Conservation (phyloP, 106 monocot species). For the Acorus calamus region DNA sequence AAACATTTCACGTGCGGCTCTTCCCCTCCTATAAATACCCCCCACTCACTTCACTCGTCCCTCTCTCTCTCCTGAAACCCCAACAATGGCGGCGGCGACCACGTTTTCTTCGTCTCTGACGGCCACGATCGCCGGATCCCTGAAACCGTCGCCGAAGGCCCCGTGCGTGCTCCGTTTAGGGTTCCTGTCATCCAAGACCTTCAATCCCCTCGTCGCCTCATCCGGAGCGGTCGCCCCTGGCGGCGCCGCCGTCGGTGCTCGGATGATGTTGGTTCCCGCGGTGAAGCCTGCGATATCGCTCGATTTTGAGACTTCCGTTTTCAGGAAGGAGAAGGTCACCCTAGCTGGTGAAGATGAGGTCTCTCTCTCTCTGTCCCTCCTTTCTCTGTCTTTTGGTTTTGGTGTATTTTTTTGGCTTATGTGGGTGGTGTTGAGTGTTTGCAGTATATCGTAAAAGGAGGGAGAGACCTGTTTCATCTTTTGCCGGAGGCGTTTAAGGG, state of each 20-base stretch:
- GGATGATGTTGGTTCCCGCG: constrained; percentile 39
- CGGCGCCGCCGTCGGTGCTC: constrained; percentile 28
- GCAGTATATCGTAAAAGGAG: constrained; percentile 83
- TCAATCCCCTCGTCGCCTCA: constrained; percentile 5
- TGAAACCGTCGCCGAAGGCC: no score
- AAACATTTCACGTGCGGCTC: no score
- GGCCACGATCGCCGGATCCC: no score
- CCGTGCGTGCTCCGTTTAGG: no score
- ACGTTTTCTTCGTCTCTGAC: no score
- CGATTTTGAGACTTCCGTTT: constrained; percentile 83
- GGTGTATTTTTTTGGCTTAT: not conserved
- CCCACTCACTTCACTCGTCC: no score
- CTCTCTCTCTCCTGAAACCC: no score
- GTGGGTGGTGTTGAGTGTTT: not conserved
- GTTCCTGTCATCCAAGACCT: no score
- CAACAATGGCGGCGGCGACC: no score
- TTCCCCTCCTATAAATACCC: no score
- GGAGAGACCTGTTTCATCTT: constrained; percentile 73
- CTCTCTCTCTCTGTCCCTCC: no score
- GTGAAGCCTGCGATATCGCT: constrained; percentile 31
- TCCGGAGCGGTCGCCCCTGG: not conserved
- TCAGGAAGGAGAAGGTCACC: constrained; percentile 95
- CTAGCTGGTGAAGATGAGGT: constrained; percentile 81
- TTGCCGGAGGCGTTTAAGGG: constrained; percentile 88
- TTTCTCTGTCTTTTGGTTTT: not conserved